These are phyloP conservation scores for Jaapia argillacea DNA, from an alignment of 768 basidiomycete genomes.

Conservation along the genomic window DNA sequence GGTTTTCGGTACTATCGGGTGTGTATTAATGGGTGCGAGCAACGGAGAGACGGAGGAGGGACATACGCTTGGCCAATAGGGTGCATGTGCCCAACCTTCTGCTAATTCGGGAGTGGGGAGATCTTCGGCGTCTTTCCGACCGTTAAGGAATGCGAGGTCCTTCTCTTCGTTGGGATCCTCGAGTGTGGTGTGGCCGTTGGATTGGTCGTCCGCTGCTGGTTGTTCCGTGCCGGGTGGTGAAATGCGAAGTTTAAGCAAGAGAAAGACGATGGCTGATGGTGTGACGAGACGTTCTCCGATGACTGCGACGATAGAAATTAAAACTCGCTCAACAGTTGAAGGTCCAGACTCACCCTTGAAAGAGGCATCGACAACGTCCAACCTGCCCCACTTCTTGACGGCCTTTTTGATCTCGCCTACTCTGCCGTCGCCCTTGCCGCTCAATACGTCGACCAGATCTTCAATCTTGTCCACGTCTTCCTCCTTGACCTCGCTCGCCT, in stretches of 20 bases:
- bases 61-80: constrained; percentile 82
- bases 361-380: constrained; percentile 71
- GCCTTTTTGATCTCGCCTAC: constrained; percentile 50
- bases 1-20: constrained; percentile 88
- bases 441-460: constrained; percentile 38
- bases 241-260: constrained; percentile 77
- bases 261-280: constrained; percentile 80
- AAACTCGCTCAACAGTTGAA: neutral
- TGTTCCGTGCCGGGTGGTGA: constrained; percentile 37
- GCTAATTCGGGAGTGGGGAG: constrained; percentile 28
- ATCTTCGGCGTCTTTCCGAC: constrained; percentile 55
- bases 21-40: neutral
- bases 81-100: constrained; percentile 75
- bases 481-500: constrained; percentile 34
- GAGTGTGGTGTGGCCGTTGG: too few relatives aligned
- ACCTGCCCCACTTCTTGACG: constrained; percentile 57
- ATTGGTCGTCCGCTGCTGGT: constrained; percentile 17
- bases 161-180: constrained; percentile 43
- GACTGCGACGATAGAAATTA: constrained; percentile 33
- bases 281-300: constrained; percentile 85
- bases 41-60: neutral
- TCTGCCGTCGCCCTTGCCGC: constrained; percentile 40
- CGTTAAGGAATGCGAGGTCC: constrained; percentile 61
- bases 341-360: constrained; percentile 63
- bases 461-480: constrained; percentile 27